Evolutionary conservation across 2,329 filamentous ascomycete species (phyloP), one percentile per base, ranked within the genome.

Genomic region (Westerdykella aurantiaca): DNA sequence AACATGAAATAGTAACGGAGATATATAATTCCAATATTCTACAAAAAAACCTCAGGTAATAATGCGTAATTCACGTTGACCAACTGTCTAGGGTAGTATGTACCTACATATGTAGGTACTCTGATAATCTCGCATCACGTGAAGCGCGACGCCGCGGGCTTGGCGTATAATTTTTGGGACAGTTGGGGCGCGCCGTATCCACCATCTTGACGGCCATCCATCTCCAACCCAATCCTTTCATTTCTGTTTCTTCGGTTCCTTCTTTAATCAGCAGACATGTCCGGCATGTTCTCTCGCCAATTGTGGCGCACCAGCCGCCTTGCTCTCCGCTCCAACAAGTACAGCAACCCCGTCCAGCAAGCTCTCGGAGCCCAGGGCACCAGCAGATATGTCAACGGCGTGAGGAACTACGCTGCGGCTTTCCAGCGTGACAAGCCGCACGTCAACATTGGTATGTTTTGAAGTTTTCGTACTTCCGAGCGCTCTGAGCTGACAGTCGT

Each of bases 391-490:
- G 74, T 85, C 63, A 83, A 82, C 71, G 72, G 83, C 61, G 77
- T 79, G 53, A 73, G 80, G 68, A 74, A 73, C 58, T 78, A 83
- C 67, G 81, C 80, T 46, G 76, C 74, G 46, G 78, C 69, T 52
- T 98, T 86, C 68, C 82, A 94, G 79, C 83, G 93, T 67, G 83
- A 78, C 67, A 98, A 98, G 80, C 93, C 93, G 47, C 93, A 98
- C 71, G 91, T 98, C 56, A 98, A 98, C 76, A 93, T 98, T 66
- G 93, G 93, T 87, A 77, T 57, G 76, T 6, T n/a, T 39, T 17
- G 10, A 5, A 29, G 2, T 23, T 37, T 29, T 22, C 12, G 23
- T 23, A 23, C 0, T 10, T 12, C 5, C 33, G 5, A 21, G 39
- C 17, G 18, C 37, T 37, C 4, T 31, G 16, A 48, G 60, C 16